Evolutionary conservation across 192 early-diverging fungal genomes (phyloP), one percentile per base, ranked within the genome.

Genomic region (Gryganskiella cystojenkinii): DNA sequence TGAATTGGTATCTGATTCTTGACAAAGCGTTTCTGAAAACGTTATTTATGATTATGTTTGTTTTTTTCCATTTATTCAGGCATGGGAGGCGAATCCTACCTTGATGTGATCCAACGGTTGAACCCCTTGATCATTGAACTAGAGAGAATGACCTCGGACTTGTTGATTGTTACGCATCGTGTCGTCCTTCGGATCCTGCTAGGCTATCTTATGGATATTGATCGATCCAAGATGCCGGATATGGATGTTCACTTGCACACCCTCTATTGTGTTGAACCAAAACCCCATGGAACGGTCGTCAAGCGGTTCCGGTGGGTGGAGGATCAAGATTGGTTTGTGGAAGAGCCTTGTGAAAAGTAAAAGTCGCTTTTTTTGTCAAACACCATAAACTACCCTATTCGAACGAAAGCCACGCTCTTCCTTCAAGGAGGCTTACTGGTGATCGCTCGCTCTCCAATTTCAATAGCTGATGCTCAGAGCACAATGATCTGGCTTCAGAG

Each of bases 71-170:
- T 24, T 20, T 0, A 6, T 3, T 13, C 54, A 73, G 71, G 97
- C 19, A 90, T 95, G 55, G 97, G 97, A 42, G 97, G 97, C 40
- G 97, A 99, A 82, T 94, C 92, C 20, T 97, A 97, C 63, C 59
- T 90, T 19, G 97, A 99, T 72, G 96, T 99, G 24, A 96, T 99
- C 56, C 94, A 98, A 79, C 86, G 96, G 22, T 65, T 99, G 56
- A 87, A 95, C 70, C 95, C 96, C 33, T 82, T 98, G 49, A 97
- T 99, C 73, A 90, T 99, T 55, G 97, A 99, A 82, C 84, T 97
- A 59, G 97, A 99, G 80, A 86, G 97, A 56, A 97, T 96, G 89
- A 90, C 91, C 9, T 89, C 91, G 44, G 92, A 92, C 35, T 89
- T 93, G 24, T 61, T 98, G 64, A 90, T 99, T 71, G 90, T 98